Evolutionary conservation across 1,284 basidiomycete species (phyloP).

Genomic region (Puccinia horiana): DNA sequence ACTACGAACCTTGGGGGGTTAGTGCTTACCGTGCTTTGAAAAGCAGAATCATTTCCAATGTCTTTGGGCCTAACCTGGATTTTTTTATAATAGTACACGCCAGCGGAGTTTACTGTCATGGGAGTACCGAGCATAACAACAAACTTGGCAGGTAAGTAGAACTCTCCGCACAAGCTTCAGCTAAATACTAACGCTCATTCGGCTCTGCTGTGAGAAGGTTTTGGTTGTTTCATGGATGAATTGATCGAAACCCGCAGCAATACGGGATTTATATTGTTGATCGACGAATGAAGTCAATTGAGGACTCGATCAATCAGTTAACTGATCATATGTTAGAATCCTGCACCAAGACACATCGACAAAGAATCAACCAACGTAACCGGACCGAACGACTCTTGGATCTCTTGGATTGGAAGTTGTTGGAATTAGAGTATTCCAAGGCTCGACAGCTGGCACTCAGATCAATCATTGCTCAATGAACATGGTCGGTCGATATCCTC

Average conservation of each 20-base stretch:
- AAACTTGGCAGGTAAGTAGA: slow-evolving; percentile 82
- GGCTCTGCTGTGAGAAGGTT: slow-evolving; percentile 9
- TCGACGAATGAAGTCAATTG: slow-evolving; percentile 81
- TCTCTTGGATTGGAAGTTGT: slow-evolving; percentile 94
- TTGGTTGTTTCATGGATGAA: slow-evolving; percentile 89
- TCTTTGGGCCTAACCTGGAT: not conserved
- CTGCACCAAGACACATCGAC: slow-evolving; percentile 83
- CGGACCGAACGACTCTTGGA: slow-evolving; percentile 90
- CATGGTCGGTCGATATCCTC: slow-evolving; percentile 8
- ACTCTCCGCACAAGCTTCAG: not conserved
- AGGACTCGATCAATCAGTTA: slow-evolving; percentile 79
- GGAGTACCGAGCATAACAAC: slow-evolving; percentile 96
- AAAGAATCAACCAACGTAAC: slow-evolving; percentile 97
- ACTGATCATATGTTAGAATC: slow-evolving; percentile 74
- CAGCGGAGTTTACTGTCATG: slow-evolving; percentile 73
- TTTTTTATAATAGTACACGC: slow-evolving; percentile 59
- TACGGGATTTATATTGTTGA: slow-evolving; percentile 83
- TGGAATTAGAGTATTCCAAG: slow-evolving; percentile 96
- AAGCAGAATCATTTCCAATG: not conserved
- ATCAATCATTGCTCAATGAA: slow-evolving; percentile 47
- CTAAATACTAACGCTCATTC: not conserved
- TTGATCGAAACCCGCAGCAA: slow-evolving; percentile 75
- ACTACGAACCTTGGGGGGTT: slow-evolving; percentile 85
- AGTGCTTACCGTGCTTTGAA: slow-evolving; percentile 3
- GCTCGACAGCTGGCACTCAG: slow-evolving; percentile 80